Conservation (phyloP, 495 filamentous ascomycete genomes). For the Aspergillus bridgeri region DNA sequence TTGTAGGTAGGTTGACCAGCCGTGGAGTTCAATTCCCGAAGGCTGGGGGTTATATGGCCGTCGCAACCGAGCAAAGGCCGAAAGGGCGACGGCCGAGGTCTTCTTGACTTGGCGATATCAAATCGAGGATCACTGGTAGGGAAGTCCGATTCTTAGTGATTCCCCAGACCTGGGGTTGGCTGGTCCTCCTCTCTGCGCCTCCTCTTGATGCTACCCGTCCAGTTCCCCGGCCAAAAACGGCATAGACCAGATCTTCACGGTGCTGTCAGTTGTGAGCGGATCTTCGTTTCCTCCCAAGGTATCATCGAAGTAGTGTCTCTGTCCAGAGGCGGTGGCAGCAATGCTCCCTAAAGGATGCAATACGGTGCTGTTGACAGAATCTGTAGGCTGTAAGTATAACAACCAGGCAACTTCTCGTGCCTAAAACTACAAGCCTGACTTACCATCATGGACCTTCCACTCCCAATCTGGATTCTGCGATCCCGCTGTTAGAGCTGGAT, state of each 20-base stretch:
- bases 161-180: background rate
- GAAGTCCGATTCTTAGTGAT: background rate
- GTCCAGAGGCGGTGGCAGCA: conserved; percentile 72
- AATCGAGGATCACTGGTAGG: background rate
- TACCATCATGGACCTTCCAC: conserved; percentile 56
- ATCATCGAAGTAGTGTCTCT: conserved; percentile 32
- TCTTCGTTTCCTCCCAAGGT: background rate
- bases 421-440: conserved; percentile 5
- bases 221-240: conserved; percentile 18
- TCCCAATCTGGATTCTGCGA: conserved; percentile 52
- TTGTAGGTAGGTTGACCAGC: background rate
- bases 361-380: conserved; percentile 58
- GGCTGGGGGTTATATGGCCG: background rate
- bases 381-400: conserved; percentile 26
- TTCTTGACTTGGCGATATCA: background rate
- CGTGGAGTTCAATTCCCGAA: background rate
- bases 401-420: background rate
- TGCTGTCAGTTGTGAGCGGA: conserved; percentile 46
- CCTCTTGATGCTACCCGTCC: background rate
- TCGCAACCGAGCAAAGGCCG: background rate
- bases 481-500: conserved; percentile 54
- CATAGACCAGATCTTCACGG: conserved; percentile 62
- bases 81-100: background rate
- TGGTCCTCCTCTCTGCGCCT: background rate
- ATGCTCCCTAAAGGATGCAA: conserved; percentile 67